Percentiles rank a stretch among this genome's conserved stretches.
These are phyloP conservation scores for Beauveria varroae DNA, from an alignment of 2,329 filamentous ascomycete genomes.

Conservation along the genomic window DNA sequence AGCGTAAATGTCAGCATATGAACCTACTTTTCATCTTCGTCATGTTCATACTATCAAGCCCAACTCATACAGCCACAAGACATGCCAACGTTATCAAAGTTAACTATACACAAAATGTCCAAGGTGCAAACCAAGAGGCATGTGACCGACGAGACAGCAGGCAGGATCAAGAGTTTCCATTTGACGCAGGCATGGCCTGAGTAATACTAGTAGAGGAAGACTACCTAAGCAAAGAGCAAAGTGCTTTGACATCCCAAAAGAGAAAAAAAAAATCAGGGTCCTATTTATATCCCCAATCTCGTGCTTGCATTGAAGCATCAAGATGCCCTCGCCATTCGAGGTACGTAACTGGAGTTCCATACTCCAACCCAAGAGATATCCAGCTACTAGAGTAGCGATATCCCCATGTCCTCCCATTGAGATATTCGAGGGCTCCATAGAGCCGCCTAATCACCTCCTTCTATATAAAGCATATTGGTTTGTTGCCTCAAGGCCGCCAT, in stretches of 20 bases:
- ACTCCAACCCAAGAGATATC: neutral
- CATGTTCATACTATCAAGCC: neutral
- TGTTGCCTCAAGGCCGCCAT: neutral
- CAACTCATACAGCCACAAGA: no score
- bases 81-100: no score
- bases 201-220: neutral
- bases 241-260: conserved; percentile 1
- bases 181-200: neutral
- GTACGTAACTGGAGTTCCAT: neutral
- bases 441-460: neutral
- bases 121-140: no score
- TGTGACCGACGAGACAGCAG: neutral
- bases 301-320: neutral
- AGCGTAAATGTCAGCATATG: neutral
- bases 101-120: no score
- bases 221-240: conserved; percentile 9
- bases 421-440: neutral
- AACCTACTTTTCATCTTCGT: neutral
- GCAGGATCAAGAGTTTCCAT: conserved; percentile 6
- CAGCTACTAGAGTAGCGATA: neutral
- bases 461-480: conserved; percentile 7
- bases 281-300: conserved; percentile 9
- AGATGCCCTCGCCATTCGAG: conserved; percentile 5
- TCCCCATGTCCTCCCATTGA: neutral
- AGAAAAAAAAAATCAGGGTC: conserved; percentile 10